Conservation (phyloP, 2,329 filamentous ascomycete species). For the Gyromitra esculenta region DNA sequence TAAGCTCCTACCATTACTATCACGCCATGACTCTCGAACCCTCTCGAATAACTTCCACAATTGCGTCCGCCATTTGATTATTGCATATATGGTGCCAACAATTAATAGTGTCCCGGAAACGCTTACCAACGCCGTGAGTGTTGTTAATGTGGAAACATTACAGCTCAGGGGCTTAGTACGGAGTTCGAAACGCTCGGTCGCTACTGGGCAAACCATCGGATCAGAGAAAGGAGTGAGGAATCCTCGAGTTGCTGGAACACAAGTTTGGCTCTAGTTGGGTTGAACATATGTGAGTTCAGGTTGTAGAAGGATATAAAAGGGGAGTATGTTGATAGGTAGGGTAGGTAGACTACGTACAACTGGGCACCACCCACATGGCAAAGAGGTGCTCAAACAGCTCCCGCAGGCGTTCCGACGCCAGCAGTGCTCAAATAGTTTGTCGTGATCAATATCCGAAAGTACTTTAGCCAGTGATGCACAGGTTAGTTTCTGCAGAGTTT, state of each 20-base stretch:
- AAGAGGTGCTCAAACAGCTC: conserved; percentile 23
- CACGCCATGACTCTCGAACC: not conserved
- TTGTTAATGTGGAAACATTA: conserved; percentile 42
- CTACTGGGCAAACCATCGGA: conserved; percentile 39
- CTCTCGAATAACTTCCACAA: not conserved
- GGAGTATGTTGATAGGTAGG: not conserved
- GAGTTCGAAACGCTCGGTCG: conserved; percentile 52
- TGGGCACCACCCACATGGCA: conserved; percentile 50
- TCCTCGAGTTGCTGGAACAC: conserved; percentile 39
- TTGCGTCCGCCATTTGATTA: conserved; percentile 9
- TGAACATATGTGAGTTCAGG: not conserved
- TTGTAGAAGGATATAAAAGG: not conserved
- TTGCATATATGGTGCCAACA: conserved; percentile 14
- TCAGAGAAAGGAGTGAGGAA: conserved; percentile 40
- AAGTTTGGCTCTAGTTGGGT: conserved; percentile 38
- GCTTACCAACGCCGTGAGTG: conserved; percentile 22
- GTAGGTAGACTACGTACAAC: conserved; percentile 14
- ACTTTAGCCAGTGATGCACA: not conserved
- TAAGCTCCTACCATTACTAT: not conserved
- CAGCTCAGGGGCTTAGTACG: conserved; percentile 45
- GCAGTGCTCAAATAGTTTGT: conserved; percentile 39
- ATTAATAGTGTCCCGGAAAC: conserved; percentile 31
- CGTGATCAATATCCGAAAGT: conserved; percentile 15
- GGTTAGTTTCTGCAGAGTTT: conserved; percentile 9
- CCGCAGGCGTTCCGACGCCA: conserved; percentile 46